Conservation (phyloP, 2,329 filamentous ascomycete genomes). For the Monilinia polystroma region DNA sequence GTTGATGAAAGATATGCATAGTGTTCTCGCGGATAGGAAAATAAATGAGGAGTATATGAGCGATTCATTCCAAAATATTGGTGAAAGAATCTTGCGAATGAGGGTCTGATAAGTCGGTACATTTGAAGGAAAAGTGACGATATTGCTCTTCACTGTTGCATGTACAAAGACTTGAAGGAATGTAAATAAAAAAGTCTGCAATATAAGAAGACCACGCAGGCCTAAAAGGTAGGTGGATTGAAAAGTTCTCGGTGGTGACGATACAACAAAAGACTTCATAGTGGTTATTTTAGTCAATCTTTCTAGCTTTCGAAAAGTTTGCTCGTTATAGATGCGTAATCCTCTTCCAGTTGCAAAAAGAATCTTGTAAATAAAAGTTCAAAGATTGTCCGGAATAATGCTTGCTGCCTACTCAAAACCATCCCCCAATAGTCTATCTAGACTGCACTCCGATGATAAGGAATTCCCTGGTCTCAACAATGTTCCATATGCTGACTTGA, state of each 20-base stretch:
- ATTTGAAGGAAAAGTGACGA: constrained; percentile 37
- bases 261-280: neutral
- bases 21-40: constrained; percentile 46
- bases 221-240: constrained; percentile 20
- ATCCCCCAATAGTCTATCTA: neutral
- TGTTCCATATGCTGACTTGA: too few relatives aligned
- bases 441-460: neutral
- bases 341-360: neutral
- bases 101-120: constrained; percentile 44
- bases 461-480: neutral
- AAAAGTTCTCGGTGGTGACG: neutral
- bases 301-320: neutral
- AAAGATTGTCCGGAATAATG: neutral
- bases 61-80: constrained; percentile 47
- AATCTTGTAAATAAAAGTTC: neutral
- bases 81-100: constrained; percentile 46
- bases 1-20: constrained; percentile 45
- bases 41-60: constrained; percentile 49
- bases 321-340: neutral
- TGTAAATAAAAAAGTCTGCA: constrained; percentile 47
- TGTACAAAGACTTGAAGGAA: constrained; percentile 49
- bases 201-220: constrained; percentile 15
- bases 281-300: neutral
- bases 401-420: neutral
- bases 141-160: constrained; percentile 38